A percentile compares a stretch with the other conserved stretches of the same genome.
phyloP scores from a whole-genome alignment of 768 basidiomycete genomes.

The Hericium alpestre region DNA sequence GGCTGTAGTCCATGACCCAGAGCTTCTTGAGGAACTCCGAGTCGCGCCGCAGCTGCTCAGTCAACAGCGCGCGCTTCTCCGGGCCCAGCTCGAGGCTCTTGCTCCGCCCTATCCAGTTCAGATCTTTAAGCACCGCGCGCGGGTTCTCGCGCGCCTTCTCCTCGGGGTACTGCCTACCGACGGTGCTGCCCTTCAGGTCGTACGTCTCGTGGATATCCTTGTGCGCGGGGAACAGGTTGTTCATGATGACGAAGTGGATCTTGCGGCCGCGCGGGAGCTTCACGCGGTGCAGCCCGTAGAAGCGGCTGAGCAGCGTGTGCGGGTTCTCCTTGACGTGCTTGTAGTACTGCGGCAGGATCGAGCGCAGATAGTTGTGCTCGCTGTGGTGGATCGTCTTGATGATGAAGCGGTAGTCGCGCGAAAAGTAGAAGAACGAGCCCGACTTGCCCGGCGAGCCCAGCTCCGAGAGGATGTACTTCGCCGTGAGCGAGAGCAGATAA shows the following conservation, averaged over 20 bases:
- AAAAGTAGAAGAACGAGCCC: constrained; percentile 99
- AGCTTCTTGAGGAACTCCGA: constrained; percentile 73
- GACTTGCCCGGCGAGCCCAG: constrained; percentile 97
- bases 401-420: constrained; percentile 96
- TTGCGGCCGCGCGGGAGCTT: constrained; percentile 89
- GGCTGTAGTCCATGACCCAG: constrained; percentile 92
- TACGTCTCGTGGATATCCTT: constrained; percentile 96
- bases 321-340: constrained; percentile 82
- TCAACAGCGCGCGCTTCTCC: constrained; percentile 83
- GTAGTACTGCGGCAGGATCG: constrained; percentile 76
- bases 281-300: constrained; percentile 95
- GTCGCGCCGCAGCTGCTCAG: constrained; percentile 86
- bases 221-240: constrained; percentile 96
- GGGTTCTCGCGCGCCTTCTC: constrained; percentile 71
- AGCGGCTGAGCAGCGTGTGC: constrained; percentile 85
- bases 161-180: constrained; percentile 81
- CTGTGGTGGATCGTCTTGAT: constrained; percentile 96
- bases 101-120: constrained; percentile 86
- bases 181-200: constrained; percentile 90
- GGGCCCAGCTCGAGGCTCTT: constrained; percentile 85
- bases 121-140: constrained; percentile 84
- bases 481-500: constrained; percentile 91
- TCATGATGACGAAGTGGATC: constrained; percentile 99
- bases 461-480: constrained; percentile 96
- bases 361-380: constrained; percentile 88